phyloP scores from a whole-genome alignment of 164 flowering plant genomes.

The Magnolia sinica region DNA sequence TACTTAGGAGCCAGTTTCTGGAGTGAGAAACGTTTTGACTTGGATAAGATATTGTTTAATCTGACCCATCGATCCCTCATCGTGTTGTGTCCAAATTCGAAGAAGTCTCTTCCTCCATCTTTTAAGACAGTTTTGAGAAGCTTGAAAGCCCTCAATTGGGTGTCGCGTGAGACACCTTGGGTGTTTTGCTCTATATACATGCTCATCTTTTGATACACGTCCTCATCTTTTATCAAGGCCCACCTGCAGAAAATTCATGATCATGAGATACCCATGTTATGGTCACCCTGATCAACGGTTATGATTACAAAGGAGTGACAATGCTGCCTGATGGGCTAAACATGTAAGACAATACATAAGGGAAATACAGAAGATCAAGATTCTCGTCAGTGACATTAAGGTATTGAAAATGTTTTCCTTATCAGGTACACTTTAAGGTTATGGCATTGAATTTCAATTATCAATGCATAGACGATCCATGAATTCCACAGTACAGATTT shows the following conservation, averaged over 20 bases:
- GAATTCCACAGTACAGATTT: too few species aligned
- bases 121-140: neutral
- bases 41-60: constrained; percentile 2
- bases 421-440: too few species aligned
- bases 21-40: neutral
- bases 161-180: neutral
- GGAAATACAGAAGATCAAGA: too few species aligned
- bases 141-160: constrained; percentile 4
- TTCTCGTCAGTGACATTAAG: too few species aligned
- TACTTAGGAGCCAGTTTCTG: constrained; percentile 2
- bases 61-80: neutral
- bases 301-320: too few species aligned
- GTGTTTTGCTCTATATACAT: neutral
- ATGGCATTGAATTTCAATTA: too few species aligned
- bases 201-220: neutral
- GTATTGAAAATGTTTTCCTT: too few species aligned
- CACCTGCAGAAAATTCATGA: neutral
- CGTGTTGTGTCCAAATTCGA: constrained; percentile 1
- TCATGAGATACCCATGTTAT: too few species aligned
- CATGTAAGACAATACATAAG: too few species aligned
- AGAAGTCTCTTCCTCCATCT: constrained; percentile 4
- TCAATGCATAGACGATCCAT: too few species aligned
- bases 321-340: too few species aligned
- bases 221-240: constrained; percentile 5
- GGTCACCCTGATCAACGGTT: too few species aligned